Evolutionary conservation across 208 protist genomes (phyloP).

Genomic region (Angomonas deanei): DNA sequence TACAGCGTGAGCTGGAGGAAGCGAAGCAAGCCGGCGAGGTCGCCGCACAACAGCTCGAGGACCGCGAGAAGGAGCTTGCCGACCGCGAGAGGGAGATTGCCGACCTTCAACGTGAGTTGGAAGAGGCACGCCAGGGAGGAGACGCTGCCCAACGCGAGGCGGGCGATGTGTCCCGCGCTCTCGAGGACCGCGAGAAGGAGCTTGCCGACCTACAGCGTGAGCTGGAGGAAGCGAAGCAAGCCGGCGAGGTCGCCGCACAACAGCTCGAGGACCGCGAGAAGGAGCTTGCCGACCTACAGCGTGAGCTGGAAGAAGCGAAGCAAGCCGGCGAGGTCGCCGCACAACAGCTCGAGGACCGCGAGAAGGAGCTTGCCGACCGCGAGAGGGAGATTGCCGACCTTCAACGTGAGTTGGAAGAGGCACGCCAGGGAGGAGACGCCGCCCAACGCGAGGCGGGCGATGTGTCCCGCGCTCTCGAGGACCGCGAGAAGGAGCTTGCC

Average conservation of each 20-base stretch:
- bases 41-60: too few species aligned
- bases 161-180: too few species aligned
- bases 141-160: too few species aligned
- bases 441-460: not conserved
- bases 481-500: conserved; percentile 23
- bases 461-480: conserved; percentile 6
- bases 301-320: conserved; percentile 5
- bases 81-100: too few species aligned
- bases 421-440: not conserved
- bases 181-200: too few species aligned
- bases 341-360: conserved; percentile 1
- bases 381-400: not conserved
- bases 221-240: conserved; percentile 27
- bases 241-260: conserved; percentile 13
- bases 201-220: not conserved
- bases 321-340: not conserved
- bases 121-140: too few species aligned
- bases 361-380: conserved; percentile 5
- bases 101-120: too few species aligned
- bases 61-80: too few species aligned
- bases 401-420: not conserved
- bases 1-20: too few species aligned
- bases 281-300: conserved; percentile 13
- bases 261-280: not conserved
- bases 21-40: too few species aligned